Evolutionary conservation across 441 rosid genomes (phyloP).

Genomic region (Adansonia grandidieri): DNA sequence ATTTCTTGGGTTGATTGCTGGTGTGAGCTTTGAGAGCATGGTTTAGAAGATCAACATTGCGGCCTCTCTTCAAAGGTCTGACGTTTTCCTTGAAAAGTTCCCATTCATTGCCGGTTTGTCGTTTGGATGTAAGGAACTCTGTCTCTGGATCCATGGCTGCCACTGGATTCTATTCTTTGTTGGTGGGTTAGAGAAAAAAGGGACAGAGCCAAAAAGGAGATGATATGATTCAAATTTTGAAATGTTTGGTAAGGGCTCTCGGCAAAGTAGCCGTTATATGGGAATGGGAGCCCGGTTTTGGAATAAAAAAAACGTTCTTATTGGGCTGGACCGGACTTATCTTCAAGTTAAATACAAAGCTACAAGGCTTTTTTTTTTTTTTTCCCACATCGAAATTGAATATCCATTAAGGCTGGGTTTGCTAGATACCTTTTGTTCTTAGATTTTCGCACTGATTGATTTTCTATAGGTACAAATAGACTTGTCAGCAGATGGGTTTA

Average conservation of each 20-base stretch:
- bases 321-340: neutral
- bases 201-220: neutral
- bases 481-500: too few species aligned
- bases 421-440: too few species aligned
- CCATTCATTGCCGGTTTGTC: slow-evolving; percentile 83
- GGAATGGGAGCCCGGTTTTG: neutral
- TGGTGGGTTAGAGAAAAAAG: neutral
- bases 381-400: too few species aligned
- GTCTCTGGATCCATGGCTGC: slow-evolving; percentile 71
- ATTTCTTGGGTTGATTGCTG: slow-evolving; percentile 50
- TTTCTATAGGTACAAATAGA: too few species aligned
- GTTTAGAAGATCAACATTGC: slow-evolving; percentile 69
- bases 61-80: slow-evolving; percentile 85
- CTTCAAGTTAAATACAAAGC: too few species aligned
- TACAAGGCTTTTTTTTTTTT: too few species aligned
- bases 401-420: too few species aligned
- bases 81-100: slow-evolving; percentile 91
- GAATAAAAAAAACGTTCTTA: neutral
- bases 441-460: too few species aligned
- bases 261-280: neutral
- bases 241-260: neutral
- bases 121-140: slow-evolving; percentile 69
- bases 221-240: neutral
- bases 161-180: slow-evolving; percentile 42
- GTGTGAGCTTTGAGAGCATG: slow-evolving; percentile 72